Evolutionary conservation across 768 basidiomycete genomes (phyloP), one percentile per base, ranked within the genome.

Genomic region (Cantharellus cinnabarinus): DNA sequence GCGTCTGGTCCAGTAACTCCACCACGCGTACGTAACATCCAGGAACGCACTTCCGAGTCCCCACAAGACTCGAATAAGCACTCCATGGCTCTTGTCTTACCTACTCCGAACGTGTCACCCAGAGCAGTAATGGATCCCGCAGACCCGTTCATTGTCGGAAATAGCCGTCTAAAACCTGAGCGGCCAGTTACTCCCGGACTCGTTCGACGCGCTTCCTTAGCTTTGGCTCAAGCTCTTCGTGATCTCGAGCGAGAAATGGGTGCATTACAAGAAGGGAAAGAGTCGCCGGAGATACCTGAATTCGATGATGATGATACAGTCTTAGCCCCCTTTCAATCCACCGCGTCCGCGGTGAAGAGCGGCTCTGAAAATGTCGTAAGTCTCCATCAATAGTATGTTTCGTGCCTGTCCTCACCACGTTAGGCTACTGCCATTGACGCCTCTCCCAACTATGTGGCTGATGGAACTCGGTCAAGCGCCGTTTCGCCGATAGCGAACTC

Each of bases 151-250:
- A 29, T 29, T 29, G 10, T 29, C 44, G 44, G 44, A 29, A 10
- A 48, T 29, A 48, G 44, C 44, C 44, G 44, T 29, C 10, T 10
- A 48, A 48, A 10, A 10, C 10, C 44, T 29, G 44, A 29, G 44
- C 44, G 10, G 10, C 44, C 44, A 48, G 44, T 54, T 37, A 54
- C 52, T 54, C 73, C 78, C 15, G 72, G 76, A 37, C 76, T 71
- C 20, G 67, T 81, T 59, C 77, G 74, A 64, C 77, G 82, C 59
- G 82, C 80, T 20, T 88, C 88, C 41, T 65, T 83, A 67, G 85
- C 87, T 0, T 68, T 90, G 41, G 82, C 84, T 63, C 75, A 80
- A 61, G 88, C 77, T 5, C 85, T 90, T 59, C 77, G 54, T 35
- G 56, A 61, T 40, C 51, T 65, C 14, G 63, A 62, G 44, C 58